phyloP scores from a whole-genome alignment of 1,284 basidiomycete species.

The Microbotryum intermedium region DNA sequence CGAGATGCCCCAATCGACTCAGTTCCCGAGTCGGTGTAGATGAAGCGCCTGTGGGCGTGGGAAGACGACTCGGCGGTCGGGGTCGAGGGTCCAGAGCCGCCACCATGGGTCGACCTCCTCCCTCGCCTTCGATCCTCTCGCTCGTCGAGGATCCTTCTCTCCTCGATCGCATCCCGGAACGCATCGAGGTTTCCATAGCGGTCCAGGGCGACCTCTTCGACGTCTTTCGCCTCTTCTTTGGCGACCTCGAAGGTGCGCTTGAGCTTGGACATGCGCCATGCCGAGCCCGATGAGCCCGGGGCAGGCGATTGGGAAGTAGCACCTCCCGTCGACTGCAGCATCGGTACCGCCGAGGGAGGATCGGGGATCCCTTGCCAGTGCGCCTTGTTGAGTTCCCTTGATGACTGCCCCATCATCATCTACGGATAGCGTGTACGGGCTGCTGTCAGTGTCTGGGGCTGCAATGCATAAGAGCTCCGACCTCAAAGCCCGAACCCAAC shows the following conservation, averaged over 20 bases:
- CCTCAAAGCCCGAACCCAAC: not conserved
- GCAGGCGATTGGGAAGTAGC: slow-evolving; percentile 43
- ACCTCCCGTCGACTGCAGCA: slow-evolving; percentile 34
- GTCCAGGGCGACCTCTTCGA: slow-evolving; percentile 80
- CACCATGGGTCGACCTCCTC: slow-evolving; percentile 43
- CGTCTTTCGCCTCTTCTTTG: slow-evolving; percentile 55
- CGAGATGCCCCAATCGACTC: too few species aligned
- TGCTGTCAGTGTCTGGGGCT: slow-evolving; percentile 1
- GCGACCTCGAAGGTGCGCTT: slow-evolving; percentile 79
- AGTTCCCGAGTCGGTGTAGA: too few species aligned
- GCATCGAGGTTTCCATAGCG: slow-evolving; percentile 74
- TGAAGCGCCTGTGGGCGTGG: slow-evolving; percentile 46
- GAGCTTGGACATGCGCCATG: slow-evolving; percentile 97
- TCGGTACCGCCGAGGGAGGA: slow-evolving; percentile 49
- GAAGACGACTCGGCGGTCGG: slow-evolving; percentile 12
- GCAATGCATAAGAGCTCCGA: too few species aligned
- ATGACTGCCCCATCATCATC: slow-evolving; percentile 40
- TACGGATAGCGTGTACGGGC: too few species aligned
- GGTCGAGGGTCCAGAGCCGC: slow-evolving; percentile 34
- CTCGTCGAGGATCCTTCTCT: slow-evolving; percentile 74
- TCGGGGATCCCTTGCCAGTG: slow-evolving; percentile 49
- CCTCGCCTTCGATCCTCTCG: slow-evolving; percentile 44
- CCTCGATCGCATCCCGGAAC: slow-evolving; percentile 80
- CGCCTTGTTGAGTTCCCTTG: slow-evolving; percentile 64
- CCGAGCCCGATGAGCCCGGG: slow-evolving; percentile 82